Conservation (phyloP, 495 filamentous ascomycete species). For the Penicillium cinerascens region DNA sequence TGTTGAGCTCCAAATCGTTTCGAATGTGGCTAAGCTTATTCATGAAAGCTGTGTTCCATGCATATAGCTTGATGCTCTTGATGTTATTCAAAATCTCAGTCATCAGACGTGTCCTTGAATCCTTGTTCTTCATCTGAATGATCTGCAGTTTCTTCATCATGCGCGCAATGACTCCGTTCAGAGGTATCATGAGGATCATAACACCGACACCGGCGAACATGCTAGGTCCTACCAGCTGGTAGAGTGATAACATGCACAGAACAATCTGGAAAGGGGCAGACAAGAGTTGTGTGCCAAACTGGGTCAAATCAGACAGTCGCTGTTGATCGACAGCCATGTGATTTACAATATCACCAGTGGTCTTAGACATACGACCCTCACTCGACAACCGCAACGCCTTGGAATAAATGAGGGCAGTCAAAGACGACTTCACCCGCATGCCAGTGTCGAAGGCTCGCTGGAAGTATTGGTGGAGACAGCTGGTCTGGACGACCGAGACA, state of each 20-base stretch:
- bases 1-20: constrained; percentile 93
- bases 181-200: constrained; percentile 96
- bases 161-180: constrained; percentile 89
- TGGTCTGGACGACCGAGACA: constrained; percentile 79
- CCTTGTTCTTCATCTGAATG: constrained; percentile 98
- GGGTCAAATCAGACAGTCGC: constrained; percentile 88
- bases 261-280: constrained; percentile 95
- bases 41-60: constrained; percentile 96
- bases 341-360: constrained; percentile 97
- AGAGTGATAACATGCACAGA: constrained; percentile 92
- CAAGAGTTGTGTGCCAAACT: constrained; percentile 92
- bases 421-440: constrained; percentile 88
- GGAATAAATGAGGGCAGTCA: constrained; percentile 87
- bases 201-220: constrained; percentile 96
- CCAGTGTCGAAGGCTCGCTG: constrained; percentile 91
- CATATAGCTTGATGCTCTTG: constrained; percentile 98
- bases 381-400: constrained; percentile 89
- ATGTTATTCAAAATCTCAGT: constrained; percentile 99
- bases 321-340: constrained; percentile 98
- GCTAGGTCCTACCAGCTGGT: constrained; percentile 86
- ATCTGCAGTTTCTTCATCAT: constrained; percentile 95
- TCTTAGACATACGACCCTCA: constrained; percentile 85
- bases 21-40: constrained; percentile 92
- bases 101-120: constrained; percentile 86
- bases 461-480: constrained; percentile 89